Evolutionary conservation across 225 moss, liverwort and hornwort species (phyloP), one percentile per base, ranked within the genome.

Genomic region (Bryum argenteum): DNA sequence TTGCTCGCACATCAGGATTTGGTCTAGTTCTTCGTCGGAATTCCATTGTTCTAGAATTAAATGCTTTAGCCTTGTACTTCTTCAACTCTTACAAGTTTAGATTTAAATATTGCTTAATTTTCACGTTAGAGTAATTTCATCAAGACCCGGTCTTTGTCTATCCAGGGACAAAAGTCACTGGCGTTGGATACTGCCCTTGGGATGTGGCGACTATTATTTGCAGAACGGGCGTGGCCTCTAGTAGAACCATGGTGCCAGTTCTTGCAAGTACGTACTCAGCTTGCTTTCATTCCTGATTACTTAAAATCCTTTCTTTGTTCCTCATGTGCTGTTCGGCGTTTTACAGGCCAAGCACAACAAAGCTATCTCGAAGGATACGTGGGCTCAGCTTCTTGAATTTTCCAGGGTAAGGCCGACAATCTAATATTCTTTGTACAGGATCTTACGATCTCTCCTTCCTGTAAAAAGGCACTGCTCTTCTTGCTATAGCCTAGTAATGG

Each of bases 181-280:
- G 94, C 94, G 37, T 71, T 95, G 79, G 94, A 95, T 78, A 95
- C 94, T 65, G 94, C 94, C 51, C 72, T 95, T 64, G 94, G 94
- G 75, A 95, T 95, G 94, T 95, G 94, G 94, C 85, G 89, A 48
- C 78, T 95, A 58, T 78, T 95, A 48, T 95, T 91, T 83, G 90
- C 88, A 58, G 94, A 95, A 71, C 89, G 94, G 11, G 67, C 89
- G 23, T 95, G 94, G 94, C 85, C 92, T 63, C 81, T 95, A 53
- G 92, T 95, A 51, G 92, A 92, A 53, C 80, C 85, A 19, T 95
- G 94, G 94, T 95, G 94, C 81, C 92, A 91, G 79, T 95, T 95
- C 65, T 63, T 95, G 74, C 94, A 95, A 86, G 94, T 95, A 83
- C 77, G 89, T 65, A 13, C 9, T 37, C 52, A 60, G 13, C 54